Evolutionary conservation across 2,329 filamentous ascomycete species (phyloP).

Genomic region (Metarhizium brunneum): DNA sequence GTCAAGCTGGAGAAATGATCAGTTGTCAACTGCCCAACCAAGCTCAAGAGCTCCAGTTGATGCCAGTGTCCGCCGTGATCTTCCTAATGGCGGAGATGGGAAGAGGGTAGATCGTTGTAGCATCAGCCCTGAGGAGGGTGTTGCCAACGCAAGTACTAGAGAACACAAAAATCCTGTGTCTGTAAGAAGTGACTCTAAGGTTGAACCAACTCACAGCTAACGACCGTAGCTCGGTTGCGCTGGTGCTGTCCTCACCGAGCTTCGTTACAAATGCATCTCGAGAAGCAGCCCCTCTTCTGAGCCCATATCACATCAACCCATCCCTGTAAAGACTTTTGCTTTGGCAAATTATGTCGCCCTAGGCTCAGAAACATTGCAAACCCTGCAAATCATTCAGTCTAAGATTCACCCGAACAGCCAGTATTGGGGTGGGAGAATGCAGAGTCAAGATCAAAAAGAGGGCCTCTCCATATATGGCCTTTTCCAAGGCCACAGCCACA

Average conservation of each 20-base stretch:
- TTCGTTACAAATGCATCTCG: conserved; percentile 52
- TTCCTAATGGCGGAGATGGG: not conserved
- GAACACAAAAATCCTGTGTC: conserved; percentile 67
- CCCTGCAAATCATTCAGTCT: conserved; percentile 75
- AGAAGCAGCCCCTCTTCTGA: conserved; percentile 18
- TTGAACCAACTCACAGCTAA: conserved; percentile 3
- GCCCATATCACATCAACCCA: not conserved
- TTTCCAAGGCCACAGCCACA: conserved; percentile 65
- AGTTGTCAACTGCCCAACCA: not conserved
- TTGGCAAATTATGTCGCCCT: conserved; percentile 63
- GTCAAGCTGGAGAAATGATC: not conserved
- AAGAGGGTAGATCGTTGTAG: not conserved
- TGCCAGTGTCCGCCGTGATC: not conserved
- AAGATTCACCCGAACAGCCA: conserved; percentile 78
- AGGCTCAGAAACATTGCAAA: conserved; percentile 68
- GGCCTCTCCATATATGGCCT: conserved; percentile 76
- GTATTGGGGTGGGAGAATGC: conserved; percentile 46
- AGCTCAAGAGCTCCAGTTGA: not conserved
- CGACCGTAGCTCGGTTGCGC: conserved; percentile 62
- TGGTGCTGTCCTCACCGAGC: conserved; percentile 73
- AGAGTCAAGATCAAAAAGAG: conserved; percentile 59
- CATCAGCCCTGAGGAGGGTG: not conserved
- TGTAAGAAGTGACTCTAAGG: conserved; percentile 26
- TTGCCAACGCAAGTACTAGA: conserved; percentile 23
- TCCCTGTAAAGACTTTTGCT: conserved; percentile 53